These are phyloP conservation scores for Solanum chilense DNA, from an alignment of 257 asterid species.

Conservation along the genomic window DNA sequence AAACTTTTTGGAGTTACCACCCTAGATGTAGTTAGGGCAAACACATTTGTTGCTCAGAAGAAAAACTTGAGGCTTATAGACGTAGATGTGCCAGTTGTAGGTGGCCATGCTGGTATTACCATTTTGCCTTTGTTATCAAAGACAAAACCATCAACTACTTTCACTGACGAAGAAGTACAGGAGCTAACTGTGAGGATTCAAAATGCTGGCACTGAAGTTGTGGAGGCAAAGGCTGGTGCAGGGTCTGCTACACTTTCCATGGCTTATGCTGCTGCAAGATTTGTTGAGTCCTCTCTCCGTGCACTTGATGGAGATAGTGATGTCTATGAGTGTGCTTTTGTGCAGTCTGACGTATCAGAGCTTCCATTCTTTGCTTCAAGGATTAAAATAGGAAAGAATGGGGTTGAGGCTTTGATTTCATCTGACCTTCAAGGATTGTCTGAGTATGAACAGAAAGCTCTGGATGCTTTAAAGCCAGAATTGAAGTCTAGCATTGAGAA, in stretches of 20 bases:
- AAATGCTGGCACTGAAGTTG: slow-evolving; percentile 89
- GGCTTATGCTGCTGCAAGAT: slow-evolving; percentile 88
- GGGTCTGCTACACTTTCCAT: slow-evolving; percentile 93
- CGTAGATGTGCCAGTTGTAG: slow-evolving; percentile 72
- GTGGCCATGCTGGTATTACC: slow-evolving; percentile 86
- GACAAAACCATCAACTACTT: slow-evolving; percentile 51
- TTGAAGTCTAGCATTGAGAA: slow-evolving; percentile 76
- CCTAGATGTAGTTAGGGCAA: slow-evolving; percentile 78
- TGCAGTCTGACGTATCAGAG: slow-evolving; percentile 61
- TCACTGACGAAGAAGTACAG: slow-evolving; percentile 52
- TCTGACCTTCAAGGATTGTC: slow-evolving; percentile 67
- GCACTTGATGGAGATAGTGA: slow-evolving; percentile 79
- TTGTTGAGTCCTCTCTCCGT: slow-evolving; percentile 80
- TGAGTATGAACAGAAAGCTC: slow-evolving; percentile 63
- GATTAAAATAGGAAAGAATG: slow-evolving; percentile 63
- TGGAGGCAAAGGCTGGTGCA: slow-evolving; percentile 90
- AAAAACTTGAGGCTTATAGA: slow-evolving; percentile 66
- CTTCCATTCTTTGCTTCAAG: slow-evolving; percentile 89
- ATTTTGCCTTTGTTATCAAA: slow-evolving; percentile 69
- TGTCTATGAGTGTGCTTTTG: slow-evolving; percentile 62
- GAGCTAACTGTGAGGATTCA: slow-evolving; percentile 70
- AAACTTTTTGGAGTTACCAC: slow-evolving; percentile 83
- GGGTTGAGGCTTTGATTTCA: slow-evolving; percentile 64
- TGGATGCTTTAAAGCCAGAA: slow-evolving; percentile 79
- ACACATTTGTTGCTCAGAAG: slow-evolving; percentile 62